These are phyloP conservation scores for Ophiostoma himal-ulmi DNA, from an alignment of 2,329 filamentous ascomycete species.

Conservation along the genomic window DNA sequence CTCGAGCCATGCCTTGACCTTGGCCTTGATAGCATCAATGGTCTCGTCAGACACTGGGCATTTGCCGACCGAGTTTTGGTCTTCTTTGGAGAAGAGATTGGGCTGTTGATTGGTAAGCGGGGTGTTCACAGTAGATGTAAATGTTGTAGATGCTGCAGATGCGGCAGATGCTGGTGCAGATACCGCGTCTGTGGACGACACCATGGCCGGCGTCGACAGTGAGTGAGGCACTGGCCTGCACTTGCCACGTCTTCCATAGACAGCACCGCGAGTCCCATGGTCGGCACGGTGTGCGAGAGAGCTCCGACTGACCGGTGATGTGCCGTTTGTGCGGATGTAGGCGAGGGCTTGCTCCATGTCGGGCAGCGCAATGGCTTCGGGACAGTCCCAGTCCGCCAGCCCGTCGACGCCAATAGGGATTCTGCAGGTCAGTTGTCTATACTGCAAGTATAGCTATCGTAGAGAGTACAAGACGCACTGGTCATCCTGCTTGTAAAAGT, in stretches of 20 bases:
- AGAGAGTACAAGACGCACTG: slow-evolving; percentile 45
- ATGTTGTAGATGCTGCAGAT: background rate
- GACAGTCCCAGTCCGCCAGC: slow-evolving; percentile 87
- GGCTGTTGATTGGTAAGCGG: slow-evolving; percentile 36
- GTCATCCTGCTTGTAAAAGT: slow-evolving; percentile 82
- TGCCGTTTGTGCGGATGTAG: slow-evolving; percentile 64
- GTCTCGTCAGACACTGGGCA: slow-evolving; percentile 47
- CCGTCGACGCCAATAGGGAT: slow-evolving; percentile 49
- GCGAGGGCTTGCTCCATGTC: slow-evolving; percentile 60
- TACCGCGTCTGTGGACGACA: background rate
- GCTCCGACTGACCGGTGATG: slow-evolving; percentile 50
- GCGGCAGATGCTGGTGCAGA: background rate
- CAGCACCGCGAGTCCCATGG: slow-evolving; percentile 30
- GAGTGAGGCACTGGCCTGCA: background rate
- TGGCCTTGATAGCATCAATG: slow-evolving; percentile 43
- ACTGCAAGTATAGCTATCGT: background rate
- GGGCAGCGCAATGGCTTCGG: slow-evolving; percentile 67
- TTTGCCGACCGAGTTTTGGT: slow-evolving; percentile 55
- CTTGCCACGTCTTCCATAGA: background rate
- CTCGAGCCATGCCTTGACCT: slow-evolving; percentile 44
- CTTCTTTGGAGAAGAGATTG: slow-evolving; percentile 51
- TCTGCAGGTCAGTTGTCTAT: slow-evolving; percentile 32
- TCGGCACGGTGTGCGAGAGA: slow-evolving; percentile 18
- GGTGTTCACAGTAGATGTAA: background rate
- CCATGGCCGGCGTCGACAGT: too few species aligned